Percentiles rank a stretch among this genome's conserved stretches.
Evolutionary conservation across 2,329 filamentous ascomycete genomes (phyloP).

Genomic region (Colletotrichum chlorophyti): DNA sequence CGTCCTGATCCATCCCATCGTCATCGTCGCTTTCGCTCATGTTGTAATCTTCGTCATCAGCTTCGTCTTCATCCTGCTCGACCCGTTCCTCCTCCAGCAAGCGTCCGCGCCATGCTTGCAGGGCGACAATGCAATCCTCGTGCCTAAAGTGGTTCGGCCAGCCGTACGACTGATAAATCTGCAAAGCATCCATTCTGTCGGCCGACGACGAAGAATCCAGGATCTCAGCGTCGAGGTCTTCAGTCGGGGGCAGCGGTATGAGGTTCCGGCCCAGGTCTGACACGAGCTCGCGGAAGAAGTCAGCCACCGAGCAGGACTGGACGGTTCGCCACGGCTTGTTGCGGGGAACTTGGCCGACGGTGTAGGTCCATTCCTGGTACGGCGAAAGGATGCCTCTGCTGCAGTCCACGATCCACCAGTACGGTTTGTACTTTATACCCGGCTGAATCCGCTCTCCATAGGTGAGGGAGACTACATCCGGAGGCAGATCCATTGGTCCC

Average conservation of each 20-base stretch:
- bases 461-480: constrained; percentile 13
- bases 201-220: background rate
- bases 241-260: constrained; percentile 20
- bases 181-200: background rate
- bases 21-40: constrained; percentile 8
- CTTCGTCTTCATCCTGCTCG: constrained; percentile 11
- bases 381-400: constrained; percentile 15
- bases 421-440: background rate
- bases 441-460: constrained; percentile 1
- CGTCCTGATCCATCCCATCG: constrained; percentile 1
- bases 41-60: constrained; percentile 20
- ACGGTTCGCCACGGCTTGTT: constrained; percentile 22
- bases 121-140: constrained; percentile 18
- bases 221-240: constrained; percentile 21
- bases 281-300: constrained; percentile 16
- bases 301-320: constrained; percentile 5
- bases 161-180: constrained; percentile 7
- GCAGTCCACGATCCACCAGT: constrained; percentile 27
- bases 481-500: constrained; percentile 19
- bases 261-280: background rate
- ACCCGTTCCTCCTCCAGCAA: background rate
- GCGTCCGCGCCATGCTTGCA: constrained; percentile 14
- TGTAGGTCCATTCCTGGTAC: constrained; percentile 1
- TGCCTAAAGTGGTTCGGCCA: constrained; percentile 14
- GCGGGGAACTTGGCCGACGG: constrained; percentile 13